A percentile compares a stretch with the other conserved stretches of the same genome.
phyloP scores from a whole-genome alignment of 2,329 filamentous ascomycete species.

The Paracamarosporium sp. region DNA sequence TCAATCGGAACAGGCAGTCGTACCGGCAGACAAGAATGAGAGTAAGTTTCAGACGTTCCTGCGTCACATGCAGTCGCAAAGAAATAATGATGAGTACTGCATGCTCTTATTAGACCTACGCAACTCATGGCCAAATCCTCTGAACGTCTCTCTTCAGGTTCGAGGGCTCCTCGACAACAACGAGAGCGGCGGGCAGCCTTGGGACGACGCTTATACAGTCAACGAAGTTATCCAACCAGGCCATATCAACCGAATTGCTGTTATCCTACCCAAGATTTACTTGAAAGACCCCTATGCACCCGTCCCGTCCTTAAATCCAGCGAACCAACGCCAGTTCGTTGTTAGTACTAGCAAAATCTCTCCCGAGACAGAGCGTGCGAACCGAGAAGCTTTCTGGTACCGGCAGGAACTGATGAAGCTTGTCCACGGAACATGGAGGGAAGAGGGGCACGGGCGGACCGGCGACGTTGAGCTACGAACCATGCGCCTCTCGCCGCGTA shows the following conservation, averaged over 20 bases:
- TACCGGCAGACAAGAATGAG: constrained; percentile 31
- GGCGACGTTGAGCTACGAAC: constrained; percentile 79
- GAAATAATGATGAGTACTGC: constrained; percentile 69
- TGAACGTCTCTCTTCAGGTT: constrained; percentile 68
- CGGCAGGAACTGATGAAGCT: constrained; percentile 78
- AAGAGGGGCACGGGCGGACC: constrained; percentile 59
- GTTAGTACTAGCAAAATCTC: constrained; percentile 81
- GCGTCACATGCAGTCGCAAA: constrained; percentile 48
- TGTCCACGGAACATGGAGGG: constrained; percentile 75
- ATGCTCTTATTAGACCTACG: constrained; percentile 82
- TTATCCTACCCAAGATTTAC: constrained; percentile 78
- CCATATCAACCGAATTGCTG: constrained; percentile 73
- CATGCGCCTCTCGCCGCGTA: constrained; percentile 74
- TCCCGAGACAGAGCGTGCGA: constrained; percentile 78
- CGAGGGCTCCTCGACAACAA: constrained; percentile 30
- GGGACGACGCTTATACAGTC: constrained; percentile 32
- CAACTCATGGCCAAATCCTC: constrained; percentile 86
- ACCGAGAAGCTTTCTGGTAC: constrained; percentile 89
- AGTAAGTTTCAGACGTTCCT: constrained; percentile 56
- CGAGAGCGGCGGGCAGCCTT: constrained; percentile 14
- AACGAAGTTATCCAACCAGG: constrained; percentile 61
- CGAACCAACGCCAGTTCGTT: constrained; percentile 89
- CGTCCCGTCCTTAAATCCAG: constrained; percentile 81
- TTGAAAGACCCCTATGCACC: constrained; percentile 77
- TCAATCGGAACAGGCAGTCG: constrained; percentile 16